phyloP scores from a whole-genome alignment of 164 flowering plant species.

The Piper betle region DNA sequence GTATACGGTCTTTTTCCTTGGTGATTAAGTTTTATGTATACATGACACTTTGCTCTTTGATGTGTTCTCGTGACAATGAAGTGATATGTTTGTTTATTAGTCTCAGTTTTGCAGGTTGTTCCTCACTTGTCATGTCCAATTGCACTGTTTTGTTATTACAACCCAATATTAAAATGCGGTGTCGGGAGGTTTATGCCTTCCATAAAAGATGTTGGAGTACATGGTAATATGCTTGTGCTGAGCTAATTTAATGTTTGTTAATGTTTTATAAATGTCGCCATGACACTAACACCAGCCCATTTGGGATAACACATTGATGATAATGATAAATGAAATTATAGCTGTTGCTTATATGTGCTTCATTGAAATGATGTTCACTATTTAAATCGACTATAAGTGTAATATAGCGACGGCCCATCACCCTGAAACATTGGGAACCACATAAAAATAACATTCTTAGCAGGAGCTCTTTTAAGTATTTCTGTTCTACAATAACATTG shows the following conservation, averaged over 20 bases:
- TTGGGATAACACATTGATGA: not conserved
- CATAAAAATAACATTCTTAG: too few relatives aligned
- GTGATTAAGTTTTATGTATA: too few relatives aligned
- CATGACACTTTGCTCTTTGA: not conserved
- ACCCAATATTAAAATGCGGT: slow-evolving; percentile 84
- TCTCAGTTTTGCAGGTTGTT: slow-evolving; percentile 38
- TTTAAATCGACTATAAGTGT: too few relatives aligned
- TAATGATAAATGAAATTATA: too few relatives aligned
- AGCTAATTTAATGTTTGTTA: not conserved
- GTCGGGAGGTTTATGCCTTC: slow-evolving; percentile 58
- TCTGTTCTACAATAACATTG: too few relatives aligned
- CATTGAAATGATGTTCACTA: too few relatives aligned
- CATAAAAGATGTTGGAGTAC: slow-evolving; percentile 51
- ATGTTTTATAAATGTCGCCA: not conserved
- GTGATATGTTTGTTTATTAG: not conserved
- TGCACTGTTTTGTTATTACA: slow-evolving; percentile 77
- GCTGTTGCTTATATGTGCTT: too few relatives aligned
- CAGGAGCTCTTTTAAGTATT: too few relatives aligned
- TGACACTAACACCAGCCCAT: not conserved
- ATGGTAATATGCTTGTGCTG: slow-evolving; percentile 33
- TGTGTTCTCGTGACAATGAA: not conserved
- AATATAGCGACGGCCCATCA: too few relatives aligned
- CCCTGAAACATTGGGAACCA: too few relatives aligned
- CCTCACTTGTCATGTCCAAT: slow-evolving; percentile 81
- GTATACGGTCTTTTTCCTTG: too few relatives aligned